phyloP scores from a whole-genome alignment of 139 green algal species.

The Volvox africanus region DNA sequence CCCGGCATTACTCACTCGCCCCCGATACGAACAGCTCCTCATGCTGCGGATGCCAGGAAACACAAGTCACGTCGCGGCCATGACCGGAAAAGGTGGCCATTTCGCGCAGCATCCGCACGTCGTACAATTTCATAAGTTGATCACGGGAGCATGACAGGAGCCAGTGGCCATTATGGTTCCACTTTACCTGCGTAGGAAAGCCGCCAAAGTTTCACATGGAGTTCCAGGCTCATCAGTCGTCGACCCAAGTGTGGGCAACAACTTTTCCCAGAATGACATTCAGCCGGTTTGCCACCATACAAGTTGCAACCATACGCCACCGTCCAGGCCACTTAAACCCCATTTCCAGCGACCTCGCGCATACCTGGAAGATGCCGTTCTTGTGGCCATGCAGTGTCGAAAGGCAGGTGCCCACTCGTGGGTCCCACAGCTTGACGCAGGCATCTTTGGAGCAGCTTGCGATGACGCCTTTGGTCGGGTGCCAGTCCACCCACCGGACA shows the following conservation, averaged over 20 bases:
- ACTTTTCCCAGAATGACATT: no score
- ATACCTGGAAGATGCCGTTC: slow-evolving; percentile 77
- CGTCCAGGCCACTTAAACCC: no score
- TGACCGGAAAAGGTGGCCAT: slow-evolving; percentile 84
- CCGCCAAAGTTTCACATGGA: no score
- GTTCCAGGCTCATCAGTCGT: no score
- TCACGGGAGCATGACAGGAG: slow-evolving; percentile 85
- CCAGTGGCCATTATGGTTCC: slow-evolving; percentile 93
- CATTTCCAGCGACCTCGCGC: neutral
- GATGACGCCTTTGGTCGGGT: slow-evolving; percentile 85
- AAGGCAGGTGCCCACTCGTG: slow-evolving; percentile 58
- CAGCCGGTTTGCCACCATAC: no score
- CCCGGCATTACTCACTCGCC: neutral
- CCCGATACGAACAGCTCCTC: slow-evolving; percentile 87
- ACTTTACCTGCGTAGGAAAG: slow-evolving; percentile 68
- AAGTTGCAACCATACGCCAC: no score
- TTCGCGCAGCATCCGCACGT: slow-evolving; percentile 79
- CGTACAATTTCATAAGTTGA: slow-evolving; percentile 83
- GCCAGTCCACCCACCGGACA: slow-evolving; percentile 93
- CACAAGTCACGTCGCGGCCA: slow-evolving; percentile 79
- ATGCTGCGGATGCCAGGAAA: slow-evolving; percentile 90
- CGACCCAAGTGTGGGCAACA: no score
- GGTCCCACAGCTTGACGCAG: slow-evolving; percentile 95
- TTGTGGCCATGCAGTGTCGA: slow-evolving; percentile 92
- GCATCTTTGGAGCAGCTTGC: slow-evolving; percentile 88